Evolutionary conservation across 163 green algal species (phyloP).

Genomic region (Botryococcus braunii): DNA sequence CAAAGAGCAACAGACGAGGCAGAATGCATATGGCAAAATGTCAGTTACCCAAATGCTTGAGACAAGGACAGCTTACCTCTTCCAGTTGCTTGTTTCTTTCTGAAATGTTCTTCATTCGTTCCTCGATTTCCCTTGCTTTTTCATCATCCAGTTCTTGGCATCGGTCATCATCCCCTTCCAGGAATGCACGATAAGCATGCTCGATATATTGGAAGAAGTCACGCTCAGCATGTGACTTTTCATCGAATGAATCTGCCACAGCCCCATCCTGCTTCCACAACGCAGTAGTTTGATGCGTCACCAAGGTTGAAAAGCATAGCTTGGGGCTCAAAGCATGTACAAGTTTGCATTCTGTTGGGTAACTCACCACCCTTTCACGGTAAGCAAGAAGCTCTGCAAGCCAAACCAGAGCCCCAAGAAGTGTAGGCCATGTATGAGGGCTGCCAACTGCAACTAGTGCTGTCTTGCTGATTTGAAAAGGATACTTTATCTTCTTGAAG

Average conservation of each 20-base stretch:
- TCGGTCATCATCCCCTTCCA: constrained; percentile 63
- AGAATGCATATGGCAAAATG: background rate
- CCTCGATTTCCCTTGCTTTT: constrained; percentile 40
- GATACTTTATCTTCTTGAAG: constrained; percentile 88
- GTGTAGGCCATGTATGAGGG: constrained; percentile 82
- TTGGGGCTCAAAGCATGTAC: background rate
- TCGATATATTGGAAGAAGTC: constrained; percentile 79
- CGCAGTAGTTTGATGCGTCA: background rate
- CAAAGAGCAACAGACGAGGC: background rate
- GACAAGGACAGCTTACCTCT: constrained; percentile 2
- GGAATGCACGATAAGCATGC: constrained; percentile 64
- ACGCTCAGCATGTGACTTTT: constrained; percentile 33
- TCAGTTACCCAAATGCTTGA: background rate
- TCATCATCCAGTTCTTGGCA: constrained; percentile 51
- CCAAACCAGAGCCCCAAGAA: constrained; percentile 81
- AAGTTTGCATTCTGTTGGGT: background rate
- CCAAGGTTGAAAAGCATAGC: background rate
- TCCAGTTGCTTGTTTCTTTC: constrained; percentile 7
- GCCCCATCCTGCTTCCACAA: background rate
- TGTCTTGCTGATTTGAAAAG: constrained; percentile 84
- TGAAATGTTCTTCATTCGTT: constrained; percentile 17
- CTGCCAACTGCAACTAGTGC: constrained; percentile 80
- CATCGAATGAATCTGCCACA: constrained; percentile 14
- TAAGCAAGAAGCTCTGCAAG: constrained; percentile 87
- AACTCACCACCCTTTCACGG: constrained; percentile 41